phyloP scores from a whole-genome alignment of 148 eudicot genomes.

The Drosera capensis region DNA sequence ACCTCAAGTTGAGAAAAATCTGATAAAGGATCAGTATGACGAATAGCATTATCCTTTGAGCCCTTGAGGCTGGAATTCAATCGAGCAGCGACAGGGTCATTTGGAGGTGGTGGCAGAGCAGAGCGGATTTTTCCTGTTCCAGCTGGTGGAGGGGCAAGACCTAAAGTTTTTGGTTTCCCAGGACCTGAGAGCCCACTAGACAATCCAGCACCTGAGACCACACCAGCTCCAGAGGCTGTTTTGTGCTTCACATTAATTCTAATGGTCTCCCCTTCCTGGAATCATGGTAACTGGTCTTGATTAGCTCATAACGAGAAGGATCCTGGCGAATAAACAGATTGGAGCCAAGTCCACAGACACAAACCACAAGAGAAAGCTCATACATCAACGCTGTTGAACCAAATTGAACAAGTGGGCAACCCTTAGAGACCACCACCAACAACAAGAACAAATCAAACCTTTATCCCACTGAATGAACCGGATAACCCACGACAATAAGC shows the following conservation, averaged over 20 bases:
- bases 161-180: conserved; percentile 43
- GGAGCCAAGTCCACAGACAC: background rate
- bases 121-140: conserved; percentile 52
- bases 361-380: too few species aligned
- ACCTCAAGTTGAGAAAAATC: conserved; percentile 93
- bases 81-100: conserved; percentile 71
- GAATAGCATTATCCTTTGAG: conserved; percentile 19
- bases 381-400: too few species aligned
- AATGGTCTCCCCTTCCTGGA: conserved; percentile 97
- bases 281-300: background rate
- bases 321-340: background rate
- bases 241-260: conserved; percentile 94
- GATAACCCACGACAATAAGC: too few species aligned
- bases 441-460: too few species aligned
- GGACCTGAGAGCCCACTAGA: conserved; percentile 31
- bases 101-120: conserved; percentile 94
- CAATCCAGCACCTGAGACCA: conserved; percentile 70
- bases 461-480: too few species aligned
- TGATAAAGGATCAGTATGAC: conserved; percentile 48
- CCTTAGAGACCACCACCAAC: too few species aligned
- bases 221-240: conserved; percentile 61
- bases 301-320: conserved; percentile 2
- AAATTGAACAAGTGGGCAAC: too few species aligned
- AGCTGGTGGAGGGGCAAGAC: conserved; percentile 75
- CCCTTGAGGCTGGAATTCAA: conserved; percentile 33